Conservation (phyloP, 2,329 filamentous ascomycete genomes). For the Neopestalotiopsis sp. region DNA sequence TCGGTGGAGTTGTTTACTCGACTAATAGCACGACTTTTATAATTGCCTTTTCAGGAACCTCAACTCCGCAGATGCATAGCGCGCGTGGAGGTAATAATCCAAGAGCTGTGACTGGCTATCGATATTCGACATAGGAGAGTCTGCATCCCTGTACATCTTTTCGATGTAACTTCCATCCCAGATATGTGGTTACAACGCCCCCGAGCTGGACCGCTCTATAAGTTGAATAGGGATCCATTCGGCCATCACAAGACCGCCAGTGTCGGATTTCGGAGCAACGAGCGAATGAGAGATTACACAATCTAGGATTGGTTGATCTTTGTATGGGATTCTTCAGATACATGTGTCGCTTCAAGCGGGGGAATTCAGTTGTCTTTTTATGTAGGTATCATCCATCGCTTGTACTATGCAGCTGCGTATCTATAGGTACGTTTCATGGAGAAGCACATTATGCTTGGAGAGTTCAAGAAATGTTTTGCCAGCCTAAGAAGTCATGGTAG, state of each 20-base stretch:
- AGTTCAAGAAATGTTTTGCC: too few relatives aligned
- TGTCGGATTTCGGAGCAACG: background rate
- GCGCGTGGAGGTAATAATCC: background rate
- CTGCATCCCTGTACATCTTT: background rate
- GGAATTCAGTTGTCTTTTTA: too few relatives aligned
- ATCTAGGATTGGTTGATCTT: background rate
- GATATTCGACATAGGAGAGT: too few relatives aligned
- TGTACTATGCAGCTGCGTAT: too few relatives aligned
- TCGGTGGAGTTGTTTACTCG: background rate
- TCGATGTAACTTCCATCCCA: background rate
- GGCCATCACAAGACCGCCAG: background rate
- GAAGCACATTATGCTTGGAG: too few relatives aligned
- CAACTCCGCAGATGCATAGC: conserved; percentile 5
- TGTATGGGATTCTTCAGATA: background rate
- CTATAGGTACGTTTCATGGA: too few relatives aligned
- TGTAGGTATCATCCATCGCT: too few relatives aligned
- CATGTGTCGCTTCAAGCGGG: too few relatives aligned
- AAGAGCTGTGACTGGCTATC: background rate
- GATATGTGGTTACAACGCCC: background rate
- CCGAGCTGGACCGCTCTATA: background rate
- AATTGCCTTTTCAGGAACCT: conserved; percentile 5
- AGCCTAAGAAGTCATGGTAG: too few relatives aligned
- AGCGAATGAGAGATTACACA: background rate
- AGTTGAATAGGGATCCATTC: background rate
- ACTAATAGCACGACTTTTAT: background rate